Evolutionary conservation across 1,139 yeast genomes (phyloP).

Genomic region (Yamadazyma siamensis): DNA sequence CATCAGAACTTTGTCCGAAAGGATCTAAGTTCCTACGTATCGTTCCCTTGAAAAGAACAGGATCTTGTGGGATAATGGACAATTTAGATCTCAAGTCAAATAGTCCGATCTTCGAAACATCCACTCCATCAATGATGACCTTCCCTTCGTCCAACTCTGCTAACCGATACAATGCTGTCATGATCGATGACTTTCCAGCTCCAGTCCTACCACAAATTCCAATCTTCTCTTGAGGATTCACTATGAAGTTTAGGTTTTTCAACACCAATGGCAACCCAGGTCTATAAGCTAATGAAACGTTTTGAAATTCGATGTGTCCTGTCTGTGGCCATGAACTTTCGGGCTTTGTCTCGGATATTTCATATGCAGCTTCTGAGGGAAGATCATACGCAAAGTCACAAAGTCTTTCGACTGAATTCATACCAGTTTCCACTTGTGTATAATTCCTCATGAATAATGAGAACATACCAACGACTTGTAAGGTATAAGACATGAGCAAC

Average conservation of each 20-base stretch:
- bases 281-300: conserved; percentile 68
- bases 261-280: conserved; percentile 74
- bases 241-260: conserved; percentile 45
- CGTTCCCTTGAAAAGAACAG: conserved; percentile 82
- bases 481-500: conserved; percentile 61
- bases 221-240: conserved; percentile 58
- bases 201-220: conserved; percentile 84
- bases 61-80: conserved; percentile 92
- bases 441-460: conserved; percentile 51
- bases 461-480: conserved; percentile 50
- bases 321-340: conserved; percentile 43
- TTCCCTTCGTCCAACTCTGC: conserved; percentile 51
- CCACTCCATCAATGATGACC: conserved; percentile 58
- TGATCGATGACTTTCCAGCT: conserved; percentile 73
- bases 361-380: conserved; percentile 41
- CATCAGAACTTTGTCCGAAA: conserved; percentile 29
- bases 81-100: conserved; percentile 68
- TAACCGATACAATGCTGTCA: conserved; percentile 64
- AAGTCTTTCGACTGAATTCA: conserved; percentile 83
- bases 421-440: conserved; percentile 76
- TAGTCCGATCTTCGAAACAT: conserved; percentile 64
- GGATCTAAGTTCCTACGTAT: conserved; percentile 81
- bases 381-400: conserved; percentile 58
- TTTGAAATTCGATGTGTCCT: conserved; percentile 52
- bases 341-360: conserved; percentile 55